A percentile compares a stretch with the other conserved stretches of the same genome.
These are phyloP conservation scores for Jasminum sambac DNA, from an alignment of 257 asterid species.

Conservation along the genomic window DNA sequence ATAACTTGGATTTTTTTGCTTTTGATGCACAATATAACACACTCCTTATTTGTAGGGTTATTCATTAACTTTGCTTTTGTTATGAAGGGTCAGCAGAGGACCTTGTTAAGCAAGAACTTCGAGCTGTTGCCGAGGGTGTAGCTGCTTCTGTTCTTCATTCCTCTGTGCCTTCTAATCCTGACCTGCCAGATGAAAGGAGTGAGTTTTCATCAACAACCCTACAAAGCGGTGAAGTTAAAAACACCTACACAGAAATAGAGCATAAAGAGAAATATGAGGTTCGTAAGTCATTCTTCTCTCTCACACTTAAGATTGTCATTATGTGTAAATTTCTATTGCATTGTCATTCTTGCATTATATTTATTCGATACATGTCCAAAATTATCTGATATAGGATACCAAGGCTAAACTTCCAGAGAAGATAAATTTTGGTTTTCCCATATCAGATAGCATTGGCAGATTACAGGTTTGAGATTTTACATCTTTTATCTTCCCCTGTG, in stretches of 20 bases:
- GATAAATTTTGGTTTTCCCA: constrained; percentile 68
- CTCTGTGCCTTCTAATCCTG: constrained; percentile 52
- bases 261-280: constrained; percentile 64
- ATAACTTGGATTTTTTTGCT: not conserved
- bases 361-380: constrained; percentile 13
- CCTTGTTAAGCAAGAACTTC: constrained; percentile 83
- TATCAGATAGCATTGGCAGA: constrained; percentile 70
- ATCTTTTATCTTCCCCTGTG: constrained; percentile 14
- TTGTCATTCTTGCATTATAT: constrained; percentile 7
- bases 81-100: constrained; percentile 73
- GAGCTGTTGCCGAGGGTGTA: constrained; percentile 93
- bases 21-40: constrained; percentile 8
- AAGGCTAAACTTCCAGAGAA: constrained; percentile 56
- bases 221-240: constrained; percentile 44
- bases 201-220: constrained; percentile 46
- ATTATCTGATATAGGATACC: constrained; percentile 52
- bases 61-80: constrained; percentile 24
- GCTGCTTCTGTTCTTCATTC: constrained; percentile 89
- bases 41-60: constrained; percentile 10
- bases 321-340: not conserved
- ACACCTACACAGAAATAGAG: constrained; percentile 44
- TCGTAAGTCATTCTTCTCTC: constrained; percentile 25
- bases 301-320: not conserved
- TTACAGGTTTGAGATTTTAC: constrained; percentile 62
- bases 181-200: constrained; percentile 37